Conservation (phyloP, 371 early-diverging fungal species). For the Syncephalastrum monosporum region DNA sequence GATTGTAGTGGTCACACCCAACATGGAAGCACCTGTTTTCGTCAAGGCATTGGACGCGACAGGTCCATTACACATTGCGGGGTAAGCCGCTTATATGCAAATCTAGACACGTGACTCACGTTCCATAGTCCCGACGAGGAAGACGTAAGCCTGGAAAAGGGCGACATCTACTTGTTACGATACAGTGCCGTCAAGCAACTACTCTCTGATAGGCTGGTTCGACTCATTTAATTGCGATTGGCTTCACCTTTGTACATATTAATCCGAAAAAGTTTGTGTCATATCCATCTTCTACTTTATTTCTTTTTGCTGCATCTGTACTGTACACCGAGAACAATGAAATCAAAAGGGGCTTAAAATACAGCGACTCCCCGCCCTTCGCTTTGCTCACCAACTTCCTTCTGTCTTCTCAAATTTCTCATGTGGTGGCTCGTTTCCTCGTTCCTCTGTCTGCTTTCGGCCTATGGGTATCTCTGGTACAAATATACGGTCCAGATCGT, state of each 20-base stretch:
- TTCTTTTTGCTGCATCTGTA: too few species aligned
- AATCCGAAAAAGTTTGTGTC: not conserved
- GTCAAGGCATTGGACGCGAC: constrained; percentile 56
- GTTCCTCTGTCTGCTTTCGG: too few species aligned
- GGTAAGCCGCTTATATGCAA: not conserved
- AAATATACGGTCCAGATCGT: too few species aligned
- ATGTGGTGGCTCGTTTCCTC: too few species aligned
- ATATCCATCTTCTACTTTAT: not conserved
- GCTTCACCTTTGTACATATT: constrained; percentile 5
- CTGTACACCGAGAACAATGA: too few species aligned
- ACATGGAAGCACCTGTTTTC: constrained; percentile 74
- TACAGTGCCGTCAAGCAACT: constrained; percentile 21
- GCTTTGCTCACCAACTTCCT: too few species aligned
- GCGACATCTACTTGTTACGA: constrained; percentile 26
- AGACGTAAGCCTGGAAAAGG: constrained; percentile 15
- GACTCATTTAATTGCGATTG: constrained; percentile 15
- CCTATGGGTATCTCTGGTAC: too few species aligned
- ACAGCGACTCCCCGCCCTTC: too few species aligned
- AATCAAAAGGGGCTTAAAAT: too few species aligned
- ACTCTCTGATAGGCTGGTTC: constrained; percentile 16
- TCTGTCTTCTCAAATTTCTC: too few species aligned
- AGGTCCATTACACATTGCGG: constrained; percentile 56
- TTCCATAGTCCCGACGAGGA: constrained; percentile 6
- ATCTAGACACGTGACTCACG: not conserved
- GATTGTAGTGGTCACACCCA: constrained; percentile 60